These are phyloP conservation scores for Huntiella bhutanensis DNA, from an alignment of 2,329 filamentous ascomycete genomes.

Conservation along the genomic window DNA sequence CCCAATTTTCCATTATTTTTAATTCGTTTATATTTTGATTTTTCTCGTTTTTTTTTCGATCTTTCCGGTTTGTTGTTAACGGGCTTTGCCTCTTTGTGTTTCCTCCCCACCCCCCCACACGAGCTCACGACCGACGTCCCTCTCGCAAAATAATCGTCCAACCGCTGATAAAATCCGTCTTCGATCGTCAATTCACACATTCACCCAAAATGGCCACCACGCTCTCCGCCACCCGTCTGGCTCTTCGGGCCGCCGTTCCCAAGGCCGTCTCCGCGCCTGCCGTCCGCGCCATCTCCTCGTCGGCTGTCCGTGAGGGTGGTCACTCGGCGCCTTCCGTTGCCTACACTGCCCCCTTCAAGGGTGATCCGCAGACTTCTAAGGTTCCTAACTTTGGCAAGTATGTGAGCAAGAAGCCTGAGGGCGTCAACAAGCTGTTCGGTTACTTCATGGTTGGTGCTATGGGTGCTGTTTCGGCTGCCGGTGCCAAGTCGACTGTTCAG, in stretches of 20 bases:
- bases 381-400: conserved; percentile 87
- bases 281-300: conserved; percentile 38
- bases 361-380: conserved; percentile 39
- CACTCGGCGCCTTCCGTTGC: conserved; percentile 24
- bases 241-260: conserved; percentile 40
- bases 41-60: conserved; percentile 1
- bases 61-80: not conserved
- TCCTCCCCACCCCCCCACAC: not conserved
- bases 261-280: conserved; percentile 21
- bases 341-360: conserved; percentile 47
- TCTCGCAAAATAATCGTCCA: too few species aligned
- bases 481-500: conserved; percentile 95
- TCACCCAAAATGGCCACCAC: conserved; percentile 37
- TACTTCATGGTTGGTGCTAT: conserved; percentile 99
- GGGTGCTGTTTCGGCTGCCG: conserved; percentile 77
- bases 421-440: conserved; percentile 68
- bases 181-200: conserved; percentile 2
- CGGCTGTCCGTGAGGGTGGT: conserved; percentile 24
- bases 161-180: too few species aligned
- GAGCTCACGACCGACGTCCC: not conserved
- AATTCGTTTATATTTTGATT: too few species aligned
- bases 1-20: not conserved
- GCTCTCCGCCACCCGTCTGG: conserved; percentile 49
- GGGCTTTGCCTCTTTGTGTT: conserved; percentile 2
- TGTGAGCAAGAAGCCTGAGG: conserved; percentile 47